phyloP scores from a whole-genome alignment of 306 rosid species.

The Calophaca sinica region DNA sequence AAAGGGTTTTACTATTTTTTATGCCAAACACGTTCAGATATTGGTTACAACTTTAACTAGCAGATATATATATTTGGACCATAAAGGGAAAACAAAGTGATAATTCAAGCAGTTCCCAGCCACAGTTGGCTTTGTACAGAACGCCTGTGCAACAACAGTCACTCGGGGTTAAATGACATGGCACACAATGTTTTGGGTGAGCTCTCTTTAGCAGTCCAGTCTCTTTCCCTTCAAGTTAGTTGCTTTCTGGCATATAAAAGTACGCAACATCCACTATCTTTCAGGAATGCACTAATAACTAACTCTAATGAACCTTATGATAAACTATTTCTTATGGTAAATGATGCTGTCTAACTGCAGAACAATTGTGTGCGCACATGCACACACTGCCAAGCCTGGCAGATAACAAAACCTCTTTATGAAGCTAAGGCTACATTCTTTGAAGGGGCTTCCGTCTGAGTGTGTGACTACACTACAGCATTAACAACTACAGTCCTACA shows the following conservation, averaged over 20 bases:
- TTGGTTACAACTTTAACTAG: conserved; percentile 4
- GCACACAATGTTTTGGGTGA: neutral
- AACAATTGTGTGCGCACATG: too few relatives aligned
- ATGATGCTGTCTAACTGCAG: too few relatives aligned
- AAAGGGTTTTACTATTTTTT: neutral
- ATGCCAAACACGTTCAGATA: neutral
- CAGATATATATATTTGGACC: neutral
- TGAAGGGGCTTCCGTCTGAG: neutral
- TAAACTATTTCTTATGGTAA: too few relatives aligned
- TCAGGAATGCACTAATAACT: conserved; percentile 4
- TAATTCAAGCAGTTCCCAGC: neutral
- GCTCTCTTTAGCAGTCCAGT: neutral
- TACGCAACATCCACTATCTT: neutral
- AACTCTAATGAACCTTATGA: too few relatives aligned
- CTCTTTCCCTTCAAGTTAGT: neutral
- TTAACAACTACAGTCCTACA: conserved; percentile 9
- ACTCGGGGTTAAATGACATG: conserved; percentile 18
- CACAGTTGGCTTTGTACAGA: neutral
- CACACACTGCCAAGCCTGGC: too few relatives aligned
- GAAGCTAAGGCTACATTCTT: neutral
- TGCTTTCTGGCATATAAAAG: conserved; percentile 15
- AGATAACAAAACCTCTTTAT: too few relatives aligned
- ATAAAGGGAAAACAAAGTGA: neutral
- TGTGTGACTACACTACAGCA: neutral
- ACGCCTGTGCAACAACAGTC: conserved; percentile 23